Evolutionary conservation across 1,139 yeast genomes (phyloP), one percentile per base, ranked within the genome.

Genomic region (Hanseniaspora sp.): DNA sequence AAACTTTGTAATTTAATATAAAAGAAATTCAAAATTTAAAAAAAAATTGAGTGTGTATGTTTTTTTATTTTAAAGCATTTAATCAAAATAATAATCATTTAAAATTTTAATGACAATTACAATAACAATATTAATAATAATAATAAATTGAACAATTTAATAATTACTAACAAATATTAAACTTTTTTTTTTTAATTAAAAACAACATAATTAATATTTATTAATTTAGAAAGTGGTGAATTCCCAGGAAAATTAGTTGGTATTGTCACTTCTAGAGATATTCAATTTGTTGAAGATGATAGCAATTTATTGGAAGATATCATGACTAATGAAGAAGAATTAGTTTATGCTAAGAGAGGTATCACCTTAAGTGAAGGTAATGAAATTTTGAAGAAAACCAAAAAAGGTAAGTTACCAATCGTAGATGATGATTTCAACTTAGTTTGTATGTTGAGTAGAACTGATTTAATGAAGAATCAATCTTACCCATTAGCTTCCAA

Each of bases 381-480:
- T 71, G 86, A 83, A 58, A 82, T 88, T 63, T 80, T 92, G 70
- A 83, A 95, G 75, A 74, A 80, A 62, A 90, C 96, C 61, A 94
- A 92, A 76, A 92, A 92, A 77, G 99, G 99, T 71, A 92, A 92
- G 73, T 79, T 92, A 65, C 97, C 97, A 68, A 87, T 92, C 66
- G 81, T 92, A 62, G 96, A 94, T 69, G 69, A 71, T 34, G 66
- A 76, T 23, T 86, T 90, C 64, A 82, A 82, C 72, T 76, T 92
- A 66, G 83, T 87, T 56, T 84, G 96, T 56, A 79, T 92, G 74
- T 77, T 92, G 62, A 88, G 97, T 44, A 84, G 95, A 75, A 88
- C 96, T 58, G 98, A 92, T 74, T 81, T 92, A 75, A 95, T 87
- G 78, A 92, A 92, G 79, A 92, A 94, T 74, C 85, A 85, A 75